These are phyloP conservation scores for Aplosporella prunicola DNA, from an alignment of 2,329 filamentous ascomycete species.

Conservation along the genomic window DNA sequence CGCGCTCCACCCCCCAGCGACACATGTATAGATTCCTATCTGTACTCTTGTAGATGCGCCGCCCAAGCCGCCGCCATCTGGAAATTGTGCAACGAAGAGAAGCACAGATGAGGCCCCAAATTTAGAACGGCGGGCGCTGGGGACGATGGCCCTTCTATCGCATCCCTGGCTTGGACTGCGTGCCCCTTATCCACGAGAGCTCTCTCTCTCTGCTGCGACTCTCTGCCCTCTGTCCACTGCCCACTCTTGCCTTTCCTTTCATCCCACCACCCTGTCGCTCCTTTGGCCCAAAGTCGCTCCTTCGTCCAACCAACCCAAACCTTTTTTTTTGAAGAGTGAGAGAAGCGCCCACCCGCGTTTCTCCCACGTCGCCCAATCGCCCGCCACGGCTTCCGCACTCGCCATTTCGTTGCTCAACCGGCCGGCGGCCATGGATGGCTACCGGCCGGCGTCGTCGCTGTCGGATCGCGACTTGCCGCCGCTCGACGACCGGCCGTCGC, in stretches of 20 bases:
- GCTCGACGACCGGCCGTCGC: conserved; percentile 38
- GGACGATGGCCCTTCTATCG: conserved; percentile 3
- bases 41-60: no score
- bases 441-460: conserved; percentile 40
- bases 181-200: conserved; percentile 4
- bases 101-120: conserved; percentile 2
- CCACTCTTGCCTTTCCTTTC: no score
- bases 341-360: conserved; percentile 8
- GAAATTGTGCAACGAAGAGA: conserved; percentile 8
- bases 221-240: conserved; percentile 7
- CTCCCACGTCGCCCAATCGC: conserved; percentile 9
- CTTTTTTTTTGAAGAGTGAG: no score
- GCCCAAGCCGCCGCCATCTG: no score
- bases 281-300: neutral
- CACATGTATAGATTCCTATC: no score
- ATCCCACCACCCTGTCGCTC: neutral
- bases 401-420: conserved; percentile 48
- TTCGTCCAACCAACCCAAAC: neutral
- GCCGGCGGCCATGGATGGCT: conserved; percentile 45
- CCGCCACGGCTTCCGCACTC: conserved; percentile 49
- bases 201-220: conserved; percentile 6
- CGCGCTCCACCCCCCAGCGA: no score
- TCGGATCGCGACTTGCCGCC: conserved; percentile 38
- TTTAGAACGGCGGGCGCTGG: conserved; percentile 9
- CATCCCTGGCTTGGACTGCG: conserved; percentile 11